Percentiles rank a stretch among this genome's conserved stretches.
Conservation (phyloP, 192 early-diverging fungal genomes). For the Podila epicladia region DNA sequence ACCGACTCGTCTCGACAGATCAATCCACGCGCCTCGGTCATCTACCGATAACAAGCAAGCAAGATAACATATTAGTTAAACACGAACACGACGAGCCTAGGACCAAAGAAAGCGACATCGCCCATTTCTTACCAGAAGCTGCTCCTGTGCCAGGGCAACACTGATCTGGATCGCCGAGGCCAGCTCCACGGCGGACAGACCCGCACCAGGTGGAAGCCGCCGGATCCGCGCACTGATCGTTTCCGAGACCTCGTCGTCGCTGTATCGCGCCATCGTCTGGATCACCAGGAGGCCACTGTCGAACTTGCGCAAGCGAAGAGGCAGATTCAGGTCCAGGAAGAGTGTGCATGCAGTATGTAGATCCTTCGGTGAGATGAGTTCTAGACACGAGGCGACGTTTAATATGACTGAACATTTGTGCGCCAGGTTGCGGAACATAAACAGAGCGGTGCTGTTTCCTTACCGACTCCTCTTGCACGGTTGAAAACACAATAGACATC, state of each 20-base stretch:
- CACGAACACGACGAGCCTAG: neutral
- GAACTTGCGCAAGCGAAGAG: constrained; percentile 81
- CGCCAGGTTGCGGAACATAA: neutral
- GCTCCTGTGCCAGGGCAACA: constrained; percentile 70
- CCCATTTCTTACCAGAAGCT: constrained; percentile 66
- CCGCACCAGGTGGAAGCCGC: constrained; percentile 39
- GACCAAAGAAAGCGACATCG: neutral
- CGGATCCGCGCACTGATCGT: constrained; percentile 57
- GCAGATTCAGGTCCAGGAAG: constrained; percentile 75
- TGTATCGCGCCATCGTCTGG: constrained; percentile 60
- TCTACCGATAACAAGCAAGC: constrained; percentile 27
- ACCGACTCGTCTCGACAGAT: constrained; percentile 92
- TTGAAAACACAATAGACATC: constrained; percentile 97
- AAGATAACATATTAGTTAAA: constrained; percentile 1
- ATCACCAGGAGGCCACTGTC: constrained; percentile 84
- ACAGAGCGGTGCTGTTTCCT: constrained; percentile 9
- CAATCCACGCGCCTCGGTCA: constrained; percentile 80
- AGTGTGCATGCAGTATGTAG: constrained; percentile 79
- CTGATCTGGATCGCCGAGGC: constrained; percentile 69
- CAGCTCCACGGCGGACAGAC: constrained; percentile 76
- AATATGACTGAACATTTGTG: no score
- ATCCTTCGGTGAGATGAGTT: constrained; percentile 95
- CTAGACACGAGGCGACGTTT: constrained; percentile 21
- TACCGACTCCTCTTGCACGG: constrained; percentile 88
- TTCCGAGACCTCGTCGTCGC: constrained; percentile 74